Evolutionary conservation across 208 protist genomes (phyloP).

Genomic region (Acanthamoeba sp.): DNA sequence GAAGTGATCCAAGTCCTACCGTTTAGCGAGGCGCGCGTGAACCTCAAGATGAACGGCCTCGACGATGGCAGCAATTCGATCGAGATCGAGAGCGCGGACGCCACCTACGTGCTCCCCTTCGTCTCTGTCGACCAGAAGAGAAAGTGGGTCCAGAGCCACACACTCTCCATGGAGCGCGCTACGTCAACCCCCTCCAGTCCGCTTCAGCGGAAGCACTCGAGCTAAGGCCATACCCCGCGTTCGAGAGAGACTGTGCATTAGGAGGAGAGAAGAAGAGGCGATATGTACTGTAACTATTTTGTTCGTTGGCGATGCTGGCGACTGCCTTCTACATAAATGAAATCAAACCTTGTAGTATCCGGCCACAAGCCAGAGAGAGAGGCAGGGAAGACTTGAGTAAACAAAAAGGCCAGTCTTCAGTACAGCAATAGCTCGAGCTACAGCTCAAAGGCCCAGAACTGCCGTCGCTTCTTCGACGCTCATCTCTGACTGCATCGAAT

Average conservation of each 20-base stretch:
- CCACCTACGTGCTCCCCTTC: conserved; percentile 2
- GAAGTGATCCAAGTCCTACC: background rate
- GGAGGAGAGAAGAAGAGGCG: background rate
- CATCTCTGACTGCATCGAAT: conserved; percentile 19
- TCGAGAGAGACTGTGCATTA: background rate
- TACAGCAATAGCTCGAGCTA: background rate
- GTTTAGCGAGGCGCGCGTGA: background rate
- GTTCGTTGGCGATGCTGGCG: background rate
- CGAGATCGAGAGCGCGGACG: background rate
- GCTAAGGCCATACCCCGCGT: background rate
- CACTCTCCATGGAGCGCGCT: background rate
- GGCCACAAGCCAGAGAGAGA: too few relatives aligned
- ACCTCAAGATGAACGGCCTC: background rate
- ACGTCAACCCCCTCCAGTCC: background rate
- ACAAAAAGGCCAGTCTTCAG: too few relatives aligned
- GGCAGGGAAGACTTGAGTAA: too few relatives aligned
- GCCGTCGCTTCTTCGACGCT: background rate
- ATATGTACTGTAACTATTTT: background rate
- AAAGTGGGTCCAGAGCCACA: conserved; percentile 37
- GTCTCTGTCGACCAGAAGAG: background rate
- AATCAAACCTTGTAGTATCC: background rate
- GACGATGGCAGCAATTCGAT: conserved; percentile 12
- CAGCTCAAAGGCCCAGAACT: background rate
- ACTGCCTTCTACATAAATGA: background rate
- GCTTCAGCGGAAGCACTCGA: background rate